These are phyloP conservation scores for Trichomonascaceae sp. DNA, from an alignment of 1,139 yeast genomes.

Conservation along the genomic window DNA sequence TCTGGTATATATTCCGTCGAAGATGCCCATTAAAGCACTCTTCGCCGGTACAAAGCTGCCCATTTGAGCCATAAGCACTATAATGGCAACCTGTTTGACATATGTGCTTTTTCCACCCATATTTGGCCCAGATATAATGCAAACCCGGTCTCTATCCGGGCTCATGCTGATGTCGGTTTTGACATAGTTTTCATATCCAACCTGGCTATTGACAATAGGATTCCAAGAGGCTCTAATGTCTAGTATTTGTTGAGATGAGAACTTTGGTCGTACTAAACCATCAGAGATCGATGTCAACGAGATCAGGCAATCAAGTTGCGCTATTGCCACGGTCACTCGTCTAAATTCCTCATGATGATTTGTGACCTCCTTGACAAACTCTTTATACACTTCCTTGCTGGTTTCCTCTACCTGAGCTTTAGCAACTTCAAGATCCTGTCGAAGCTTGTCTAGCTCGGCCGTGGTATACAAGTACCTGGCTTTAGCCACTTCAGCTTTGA, in stretches of 20 bases:
- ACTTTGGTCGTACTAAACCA: not conserved
- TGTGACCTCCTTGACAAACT: constrained; percentile 43
- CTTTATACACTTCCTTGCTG: constrained; percentile 51
- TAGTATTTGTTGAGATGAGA: not conserved
- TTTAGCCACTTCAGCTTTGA: constrained; percentile 66
- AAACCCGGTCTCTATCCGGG: constrained; percentile 37
- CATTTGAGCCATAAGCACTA: constrained; percentile 73
- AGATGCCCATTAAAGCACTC: constrained; percentile 50
- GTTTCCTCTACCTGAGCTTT: constrained; percentile 51
- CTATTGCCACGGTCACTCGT: constrained; percentile 45
- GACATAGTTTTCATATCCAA: constrained; percentile 39
- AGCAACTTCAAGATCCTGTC: constrained; percentile 53
- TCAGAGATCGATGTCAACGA: constrained; percentile 56
- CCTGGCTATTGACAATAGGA: constrained; percentile 3
- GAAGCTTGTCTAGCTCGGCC: constrained; percentile 47
- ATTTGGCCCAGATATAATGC: constrained; percentile 68
- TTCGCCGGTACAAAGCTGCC: constrained; percentile 79
- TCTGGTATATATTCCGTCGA: constrained; percentile 45
- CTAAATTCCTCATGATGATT: constrained; percentile 47
- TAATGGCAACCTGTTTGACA: constrained; percentile 57
- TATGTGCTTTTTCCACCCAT: constrained; percentile 78
- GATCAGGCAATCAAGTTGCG: constrained; percentile 66
- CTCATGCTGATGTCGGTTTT: constrained; percentile 60
- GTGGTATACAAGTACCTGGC: constrained; percentile 68
- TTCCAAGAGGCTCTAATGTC: constrained; percentile 7